These are phyloP conservation scores for Globisporangium nodosum DNA, from an alignment of 352 stramenopile species.

Conservation along the genomic window DNA sequence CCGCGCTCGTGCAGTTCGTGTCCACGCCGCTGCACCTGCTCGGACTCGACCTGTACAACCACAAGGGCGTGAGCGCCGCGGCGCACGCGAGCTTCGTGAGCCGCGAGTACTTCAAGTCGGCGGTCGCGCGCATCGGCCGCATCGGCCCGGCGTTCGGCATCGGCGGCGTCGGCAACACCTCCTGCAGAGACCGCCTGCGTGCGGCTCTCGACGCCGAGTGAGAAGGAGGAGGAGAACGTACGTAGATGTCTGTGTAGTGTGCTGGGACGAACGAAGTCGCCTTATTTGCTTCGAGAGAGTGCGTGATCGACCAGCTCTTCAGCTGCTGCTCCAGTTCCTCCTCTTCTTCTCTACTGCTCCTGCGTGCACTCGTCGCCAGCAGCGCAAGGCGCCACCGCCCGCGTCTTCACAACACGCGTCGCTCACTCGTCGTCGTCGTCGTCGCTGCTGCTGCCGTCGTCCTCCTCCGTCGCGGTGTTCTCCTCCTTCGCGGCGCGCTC, in stretches of 20 bases:
- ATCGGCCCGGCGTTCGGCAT: conserved; percentile 89
- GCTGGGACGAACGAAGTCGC: too few relatives aligned
- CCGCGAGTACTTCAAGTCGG: conserved; percentile 85
- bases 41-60: conserved; percentile 89
- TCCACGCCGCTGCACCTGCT: conserved; percentile 88
- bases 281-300: too few relatives aligned
- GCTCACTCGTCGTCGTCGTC: conserved; percentile 18
- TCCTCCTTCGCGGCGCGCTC: conserved; percentile 49
- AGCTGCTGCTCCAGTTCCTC: too few relatives aligned
- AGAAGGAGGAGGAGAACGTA: background rate
- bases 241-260: too few relatives aligned
- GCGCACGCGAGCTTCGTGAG: conserved; percentile 55
- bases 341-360: too few relatives aligned
- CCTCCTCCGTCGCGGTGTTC: conserved; percentile 36
- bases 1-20: conserved; percentile 80
- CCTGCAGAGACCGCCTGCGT: conserved; percentile 48
- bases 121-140: conserved; percentile 71
- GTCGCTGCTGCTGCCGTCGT: conserved; percentile 20
- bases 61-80: conserved; percentile 22
- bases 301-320: too few relatives aligned
- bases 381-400: too few relatives aligned
- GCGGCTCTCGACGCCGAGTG: conserved; percentile 19
- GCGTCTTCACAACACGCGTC: background rate
- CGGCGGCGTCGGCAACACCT: conserved; percentile 83
- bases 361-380: too few relatives aligned